Evolutionary conservation across 2,329 filamentous ascomycete genomes (phyloP).

Genomic region (Fusarium denticulatum): DNA sequence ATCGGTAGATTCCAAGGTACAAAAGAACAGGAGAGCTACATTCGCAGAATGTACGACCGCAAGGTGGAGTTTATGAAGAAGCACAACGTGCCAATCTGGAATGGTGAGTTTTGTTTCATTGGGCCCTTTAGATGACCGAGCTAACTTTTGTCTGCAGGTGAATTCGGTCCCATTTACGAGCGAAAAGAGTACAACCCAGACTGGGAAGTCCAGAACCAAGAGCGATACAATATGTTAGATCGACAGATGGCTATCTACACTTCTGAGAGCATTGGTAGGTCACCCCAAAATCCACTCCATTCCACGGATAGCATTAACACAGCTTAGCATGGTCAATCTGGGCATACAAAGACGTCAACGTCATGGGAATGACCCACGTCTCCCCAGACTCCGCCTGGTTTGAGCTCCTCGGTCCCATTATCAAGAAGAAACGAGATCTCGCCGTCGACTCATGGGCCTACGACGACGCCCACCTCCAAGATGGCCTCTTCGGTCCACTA

Average conservation of each 20-base stretch:
- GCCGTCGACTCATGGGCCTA: conserved; percentile 66
- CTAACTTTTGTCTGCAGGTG: conserved; percentile 41
- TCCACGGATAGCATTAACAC: not conserved
- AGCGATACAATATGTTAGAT: conserved; percentile 53
- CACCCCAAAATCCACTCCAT: not conserved
- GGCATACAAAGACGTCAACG: conserved; percentile 66
- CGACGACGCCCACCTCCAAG: conserved; percentile 44
- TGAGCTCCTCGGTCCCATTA: conserved; percentile 59
- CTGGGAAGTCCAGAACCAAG: conserved; percentile 45
- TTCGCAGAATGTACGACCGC: conserved; percentile 48
- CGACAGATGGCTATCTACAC: conserved; percentile 52
- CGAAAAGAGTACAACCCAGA: conserved; percentile 47
- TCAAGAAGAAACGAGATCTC: conserved; percentile 63
- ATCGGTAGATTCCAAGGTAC: conserved; percentile 52
- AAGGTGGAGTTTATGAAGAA: conserved; percentile 56
- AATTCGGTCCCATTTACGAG: conserved; percentile 62
- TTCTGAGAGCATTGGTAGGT: conserved; percentile 35
- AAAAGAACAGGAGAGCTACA: conserved; percentile 50
- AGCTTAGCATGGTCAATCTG: conserved; percentile 64
- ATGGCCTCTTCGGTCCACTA: conserved; percentile 51
- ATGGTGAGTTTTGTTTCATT: conserved; percentile 31
- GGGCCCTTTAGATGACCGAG: fast-evolving
- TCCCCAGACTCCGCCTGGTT: conserved; percentile 58
- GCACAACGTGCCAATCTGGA: conserved; percentile 55
- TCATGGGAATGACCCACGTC: conserved; percentile 64